Percentiles rank a stretch among this genome's conserved stretches.
phyloP scores from a whole-genome alignment of 345 rosid genomes.

The Arabidopsis suecica region DNA sequence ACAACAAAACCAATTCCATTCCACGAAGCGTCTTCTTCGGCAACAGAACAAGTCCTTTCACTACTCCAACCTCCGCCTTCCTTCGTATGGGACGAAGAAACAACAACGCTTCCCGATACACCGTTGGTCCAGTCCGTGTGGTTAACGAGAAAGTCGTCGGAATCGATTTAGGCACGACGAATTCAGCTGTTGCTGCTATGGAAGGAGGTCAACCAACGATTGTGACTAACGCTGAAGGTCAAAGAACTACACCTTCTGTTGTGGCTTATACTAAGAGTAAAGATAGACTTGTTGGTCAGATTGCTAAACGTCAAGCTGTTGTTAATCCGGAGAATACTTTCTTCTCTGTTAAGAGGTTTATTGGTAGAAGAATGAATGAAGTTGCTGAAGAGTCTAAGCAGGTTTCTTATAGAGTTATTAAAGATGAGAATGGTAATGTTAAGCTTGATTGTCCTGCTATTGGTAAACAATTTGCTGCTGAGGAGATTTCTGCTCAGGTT shows the following conservation, averaged over 20 bases:
- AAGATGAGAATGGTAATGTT: constrained; percentile 92
- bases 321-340: constrained; percentile 97
- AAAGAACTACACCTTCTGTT: constrained; percentile 95
- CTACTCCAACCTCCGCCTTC: constrained; percentile 51
- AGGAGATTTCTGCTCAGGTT: constrained; percentile 99
- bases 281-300: constrained; percentile 91
- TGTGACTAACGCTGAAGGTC: constrained; percentile 93
- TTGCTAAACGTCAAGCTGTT: constrained; percentile 94
- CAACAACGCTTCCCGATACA: constrained; percentile 44
- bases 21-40: constrained; percentile 68
- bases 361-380: constrained; percentile 93
- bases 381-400: constrained; percentile 97
- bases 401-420: constrained; percentile 79
- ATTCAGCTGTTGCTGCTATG: constrained; percentile 98
- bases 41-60: constrained; percentile 35
- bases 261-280: constrained; percentile 91
- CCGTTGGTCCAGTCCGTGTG: constrained; percentile 65
- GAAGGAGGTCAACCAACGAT: constrained; percentile 99
- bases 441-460: constrained; percentile 93
- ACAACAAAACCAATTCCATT: neutral
- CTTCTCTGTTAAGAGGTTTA: constrained; percentile 95
- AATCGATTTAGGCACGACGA: constrained; percentile 94
- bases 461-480: constrained; percentile 92
- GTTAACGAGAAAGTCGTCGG: constrained; percentile 91
- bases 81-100: constrained; percentile 43